Conservation (phyloP, 2,329 filamentous ascomycete genomes). For the Aureobasidium sp. region DNA sequence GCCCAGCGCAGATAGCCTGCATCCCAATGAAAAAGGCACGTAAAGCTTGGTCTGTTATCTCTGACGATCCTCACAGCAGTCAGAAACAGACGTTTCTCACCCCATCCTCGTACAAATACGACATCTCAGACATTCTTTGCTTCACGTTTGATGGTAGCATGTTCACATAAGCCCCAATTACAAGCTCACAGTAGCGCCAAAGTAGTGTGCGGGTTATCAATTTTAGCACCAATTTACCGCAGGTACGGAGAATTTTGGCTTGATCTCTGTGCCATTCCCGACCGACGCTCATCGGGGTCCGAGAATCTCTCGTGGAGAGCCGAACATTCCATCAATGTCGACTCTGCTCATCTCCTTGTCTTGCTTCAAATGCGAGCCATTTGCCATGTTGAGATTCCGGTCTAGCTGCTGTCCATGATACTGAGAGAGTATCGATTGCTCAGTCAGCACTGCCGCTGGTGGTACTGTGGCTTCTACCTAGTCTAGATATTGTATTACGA, state of each 20-base stretch:
- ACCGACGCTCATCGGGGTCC: constrained; percentile 11
- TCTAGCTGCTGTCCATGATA: background rate
- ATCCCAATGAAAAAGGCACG: constrained; percentile 4
- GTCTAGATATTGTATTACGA: background rate
- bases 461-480: background rate
- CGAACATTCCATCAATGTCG: constrained; percentile 2
- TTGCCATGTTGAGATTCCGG: background rate
- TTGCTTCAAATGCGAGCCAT: background rate
- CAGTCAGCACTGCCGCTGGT: background rate
- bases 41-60: background rate
- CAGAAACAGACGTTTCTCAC: background rate
- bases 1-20: background rate
- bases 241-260: constrained; percentile 14
- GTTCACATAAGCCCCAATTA: constrained; percentile 15
- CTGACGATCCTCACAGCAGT: background rate
- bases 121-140: constrained; percentile 15
- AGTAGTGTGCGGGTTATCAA: constrained; percentile 13
- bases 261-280: constrained; percentile 9
- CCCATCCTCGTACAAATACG: background rate
- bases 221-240: constrained; percentile 14
- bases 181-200: constrained; percentile 14
- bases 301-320: constrained; percentile 12
- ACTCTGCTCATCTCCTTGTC: background rate
- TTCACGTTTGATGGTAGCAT: constrained; percentile 18
- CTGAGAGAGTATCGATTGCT: background rate